Percentiles rank a stretch among this genome's conserved stretches.
phyloP scores from a whole-genome alignment of 257 asterid species.

The Solanum infundibuliforme region DNA sequence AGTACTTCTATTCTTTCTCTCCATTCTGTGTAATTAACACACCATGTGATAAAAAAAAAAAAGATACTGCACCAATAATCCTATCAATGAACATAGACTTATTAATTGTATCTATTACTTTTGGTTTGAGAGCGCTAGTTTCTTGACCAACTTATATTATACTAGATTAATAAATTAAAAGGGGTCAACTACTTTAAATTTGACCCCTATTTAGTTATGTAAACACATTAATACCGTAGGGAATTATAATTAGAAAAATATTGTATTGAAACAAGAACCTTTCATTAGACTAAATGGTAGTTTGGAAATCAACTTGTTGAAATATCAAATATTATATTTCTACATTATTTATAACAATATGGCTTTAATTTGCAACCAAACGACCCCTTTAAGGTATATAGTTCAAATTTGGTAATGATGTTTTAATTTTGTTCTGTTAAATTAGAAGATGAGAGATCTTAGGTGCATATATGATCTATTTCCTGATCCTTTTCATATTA shows the following conservation, averaged over 20 bases:
- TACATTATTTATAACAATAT: neutral
- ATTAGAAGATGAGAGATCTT: neutral
- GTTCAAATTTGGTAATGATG: neutral
- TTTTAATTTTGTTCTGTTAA: neutral
- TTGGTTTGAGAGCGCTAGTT: neutral
- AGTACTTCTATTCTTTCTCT: neutral
- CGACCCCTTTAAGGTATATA: neutral
- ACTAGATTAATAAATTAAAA: neutral
- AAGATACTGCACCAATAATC: conserved; percentile 1
- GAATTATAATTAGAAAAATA: neutral
- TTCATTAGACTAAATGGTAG: neutral
- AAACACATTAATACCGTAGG: neutral
- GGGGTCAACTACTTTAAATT: neutral
- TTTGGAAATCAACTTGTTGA: neutral
- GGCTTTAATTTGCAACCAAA: neutral
- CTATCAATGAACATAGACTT: conserved; percentile 10
- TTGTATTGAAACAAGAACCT: neutral
- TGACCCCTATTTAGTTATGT: neutral
- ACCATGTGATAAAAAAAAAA: conserved; percentile 17
- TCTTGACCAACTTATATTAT: neutral
- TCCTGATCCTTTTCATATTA: neutral
- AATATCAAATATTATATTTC: neutral
- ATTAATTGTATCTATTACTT: neutral
- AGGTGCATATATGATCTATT: neutral
- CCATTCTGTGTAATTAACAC: conserved; percentile 6